Percentiles rank a stretch among this genome's conserved stretches.
These are phyloP conservation scores for Exserohilum turcica DNA, from an alignment of 2,329 filamentous ascomycete species.

Conservation along the genomic window DNA sequence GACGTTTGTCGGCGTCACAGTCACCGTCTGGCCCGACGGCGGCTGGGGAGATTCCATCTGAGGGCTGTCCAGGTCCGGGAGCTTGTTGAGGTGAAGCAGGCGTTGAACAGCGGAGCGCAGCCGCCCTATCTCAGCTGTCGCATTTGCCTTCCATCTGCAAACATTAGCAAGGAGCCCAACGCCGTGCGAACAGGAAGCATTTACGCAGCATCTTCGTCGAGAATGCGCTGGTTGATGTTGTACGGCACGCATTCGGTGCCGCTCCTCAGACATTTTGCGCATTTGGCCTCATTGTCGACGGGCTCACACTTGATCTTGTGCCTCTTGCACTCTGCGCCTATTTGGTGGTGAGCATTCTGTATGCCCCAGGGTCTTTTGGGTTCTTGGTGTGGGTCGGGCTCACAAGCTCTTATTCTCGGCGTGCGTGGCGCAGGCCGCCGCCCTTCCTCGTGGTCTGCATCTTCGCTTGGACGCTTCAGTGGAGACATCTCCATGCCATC, in stretches of 20 bases:
- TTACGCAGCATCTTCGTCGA: slow-evolving; percentile 42
- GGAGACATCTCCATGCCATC: slow-evolving; percentile 68
- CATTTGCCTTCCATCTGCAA: slow-evolving; percentile 41
- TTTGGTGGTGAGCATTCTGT: slow-evolving; percentile 1
- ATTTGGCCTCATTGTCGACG: slow-evolving; percentile 39
- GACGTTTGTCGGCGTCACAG: slow-evolving; percentile 32
- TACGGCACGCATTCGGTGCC: slow-evolving; percentile 84
- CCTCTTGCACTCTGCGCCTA: slow-evolving; percentile 43
- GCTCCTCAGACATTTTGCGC: slow-evolving; percentile 42
- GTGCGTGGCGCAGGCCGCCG: slow-evolving; percentile 33
- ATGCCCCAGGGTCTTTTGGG: background rate
- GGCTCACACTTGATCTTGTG: slow-evolving; percentile 46
- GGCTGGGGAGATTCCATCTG: slow-evolving; percentile 19
- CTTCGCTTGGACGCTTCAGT: slow-evolving; percentile 38
- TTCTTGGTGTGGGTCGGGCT: slow-evolving; percentile 8
- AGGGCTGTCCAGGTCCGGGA: slow-evolving; percentile 30
- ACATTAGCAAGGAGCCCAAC: background rate
- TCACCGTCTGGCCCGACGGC: slow-evolving; percentile 16
- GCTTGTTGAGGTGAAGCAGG: slow-evolving; percentile 35
- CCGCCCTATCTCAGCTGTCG: slow-evolving; percentile 31
- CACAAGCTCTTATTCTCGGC: slow-evolving; percentile 37
- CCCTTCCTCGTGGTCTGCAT: slow-evolving; percentile 36
- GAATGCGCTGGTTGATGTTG: slow-evolving; percentile 41
- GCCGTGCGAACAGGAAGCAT: slow-evolving; percentile 1
- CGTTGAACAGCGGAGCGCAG: slow-evolving; percentile 35